Base-by-base conservation (phyloP, 805 yeast species). In the Starmerella ratchasimensis region DNA sequence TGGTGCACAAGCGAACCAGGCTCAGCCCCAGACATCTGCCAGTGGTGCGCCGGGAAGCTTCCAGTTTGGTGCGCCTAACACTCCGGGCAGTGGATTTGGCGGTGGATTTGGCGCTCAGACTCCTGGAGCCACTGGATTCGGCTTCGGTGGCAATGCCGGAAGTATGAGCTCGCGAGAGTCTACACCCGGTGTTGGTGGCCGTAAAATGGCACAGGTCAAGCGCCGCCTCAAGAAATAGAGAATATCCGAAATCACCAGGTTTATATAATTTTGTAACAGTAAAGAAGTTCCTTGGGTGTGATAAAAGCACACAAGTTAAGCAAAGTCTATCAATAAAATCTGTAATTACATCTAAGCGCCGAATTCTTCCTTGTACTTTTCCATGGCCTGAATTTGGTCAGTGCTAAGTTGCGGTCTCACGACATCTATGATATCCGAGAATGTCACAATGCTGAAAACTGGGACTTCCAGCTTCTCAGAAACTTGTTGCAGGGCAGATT, bases 401-500 rank as follows among this genome's bases (percentile, higher is more conserved):
- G 42, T 33, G 14, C 48, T 25, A 2, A 58, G 38, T 28, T 39
- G 30, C 19, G 42, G 33, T 28, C 64, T 63, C 53, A 83, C 63
- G 51, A 73, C 75, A 31, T 62, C 60, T 46, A 86, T 70, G 45
- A 90, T 76, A 57, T 88, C 86, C 34, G 69, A 65, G 56, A 90
- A 68, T 30, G 72, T 67, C 28, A 84, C 84, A 50, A 90, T 86
- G 35, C 80, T 72, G 39, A 80, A 59, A 18, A 90, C 94, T 2
- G 96, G 96, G 39, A 88, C 80, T 28, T 69, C 68, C 56, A 76
- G 78, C 54, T 68, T 71, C 52, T 73, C 64, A 36, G 80, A 63
- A 20, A 88, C 90, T 17, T 75, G 74, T 56, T 77, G 78, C 4
- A 94, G 81, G 33, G 97, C 93, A 48, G 90, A 77, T 49, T 66